Evolutionary conservation across 495 filamentous ascomycete genomes (phyloP).

Genomic region (Aspergillus nanangensis): DNA sequence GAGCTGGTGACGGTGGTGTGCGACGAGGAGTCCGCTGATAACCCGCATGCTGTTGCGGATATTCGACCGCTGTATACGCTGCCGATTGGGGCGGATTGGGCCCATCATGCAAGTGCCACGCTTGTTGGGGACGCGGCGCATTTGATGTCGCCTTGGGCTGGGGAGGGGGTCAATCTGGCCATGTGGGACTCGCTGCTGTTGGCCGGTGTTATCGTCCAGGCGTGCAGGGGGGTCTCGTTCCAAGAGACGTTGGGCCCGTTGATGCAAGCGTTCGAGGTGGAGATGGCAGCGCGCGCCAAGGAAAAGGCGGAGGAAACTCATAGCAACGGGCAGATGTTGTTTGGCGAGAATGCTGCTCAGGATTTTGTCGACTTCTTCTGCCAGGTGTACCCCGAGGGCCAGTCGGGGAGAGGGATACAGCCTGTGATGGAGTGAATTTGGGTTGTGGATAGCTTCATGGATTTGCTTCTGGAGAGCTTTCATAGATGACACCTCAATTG

Average conservation of each 20-base stretch:
- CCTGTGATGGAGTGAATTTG: no score
- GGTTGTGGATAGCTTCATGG: no score
- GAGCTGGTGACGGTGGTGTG: constrained; percentile 34
- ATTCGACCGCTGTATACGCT: constrained; percentile 47
- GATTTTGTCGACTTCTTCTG: no score
- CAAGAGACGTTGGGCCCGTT: not conserved
- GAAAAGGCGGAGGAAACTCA: not conserved
- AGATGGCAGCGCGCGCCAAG: not conserved
- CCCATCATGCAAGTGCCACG: constrained; percentile 38
- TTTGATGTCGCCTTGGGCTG: constrained; percentile 57
- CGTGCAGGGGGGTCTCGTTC: no score
- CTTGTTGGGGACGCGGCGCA: constrained; percentile 61
- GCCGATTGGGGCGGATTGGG: constrained; percentile 47
- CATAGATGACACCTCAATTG: no score
- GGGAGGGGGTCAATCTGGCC: constrained; percentile 58
- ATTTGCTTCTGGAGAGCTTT: no score
- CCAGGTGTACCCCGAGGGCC: no score
- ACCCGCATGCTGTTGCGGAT: no score
- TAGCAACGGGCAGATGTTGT: no score
- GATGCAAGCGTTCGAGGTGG: not conserved
- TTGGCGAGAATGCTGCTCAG: not conserved
- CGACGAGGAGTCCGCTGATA: constrained; percentile 23
- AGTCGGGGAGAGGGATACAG: no score
- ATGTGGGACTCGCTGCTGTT: constrained; percentile 54
- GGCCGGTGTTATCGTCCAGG: constrained; percentile 30